Evolutionary conservation across 2,329 filamentous ascomycete species (phyloP), one percentile per base, ranked within the genome.

Genomic region (Fusarium nanum): DNA sequence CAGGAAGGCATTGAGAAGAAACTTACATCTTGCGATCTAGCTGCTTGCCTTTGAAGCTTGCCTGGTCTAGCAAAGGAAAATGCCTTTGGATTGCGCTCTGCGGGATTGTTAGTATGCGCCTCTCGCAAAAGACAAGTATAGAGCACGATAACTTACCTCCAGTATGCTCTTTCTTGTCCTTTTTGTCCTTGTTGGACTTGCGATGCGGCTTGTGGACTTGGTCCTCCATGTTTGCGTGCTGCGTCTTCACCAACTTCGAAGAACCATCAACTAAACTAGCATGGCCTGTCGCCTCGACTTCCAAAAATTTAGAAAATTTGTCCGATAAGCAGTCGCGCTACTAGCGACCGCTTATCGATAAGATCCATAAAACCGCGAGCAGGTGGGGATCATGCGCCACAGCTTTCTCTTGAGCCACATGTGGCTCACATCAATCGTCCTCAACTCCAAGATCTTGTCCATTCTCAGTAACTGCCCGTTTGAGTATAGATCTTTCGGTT

Each of bases 181-280:
- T 97, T 86, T 97, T 97, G 82, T 96, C 93, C 82, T 97, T 98
- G 30, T 97, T 98, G 30, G 90, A 84, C 77, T 93, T 90, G 76
- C 94, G 88, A 85, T 98, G 95, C 76, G 93, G 88, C 81, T 93
- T 90, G 78, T 98, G 94, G 46, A 87, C 81, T 83, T 98, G 94
- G 67, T 93, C 88, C 79, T 94, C 92, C 92, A 94, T 94, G 74
- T 70, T 86, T 79, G 79, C 73, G 70, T 68, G 79, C 75, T 73
- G 55, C 65, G 63, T 73, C 54, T 71, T 73, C 59, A 60, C 55
- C 63, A 70, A 65, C 64, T 70, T 67, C 64, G 56, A 60, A 73
- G 60, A 53, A 70, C 67, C 68, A 67, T 72, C 62, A 49, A 54
- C 56, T 52, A 62, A 56, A 67, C 60, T 58, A 67, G 62, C 65